Conservation (phyloP, 495 filamentous ascomycete genomes). For the Annulohypoxylon nitens region DNA sequence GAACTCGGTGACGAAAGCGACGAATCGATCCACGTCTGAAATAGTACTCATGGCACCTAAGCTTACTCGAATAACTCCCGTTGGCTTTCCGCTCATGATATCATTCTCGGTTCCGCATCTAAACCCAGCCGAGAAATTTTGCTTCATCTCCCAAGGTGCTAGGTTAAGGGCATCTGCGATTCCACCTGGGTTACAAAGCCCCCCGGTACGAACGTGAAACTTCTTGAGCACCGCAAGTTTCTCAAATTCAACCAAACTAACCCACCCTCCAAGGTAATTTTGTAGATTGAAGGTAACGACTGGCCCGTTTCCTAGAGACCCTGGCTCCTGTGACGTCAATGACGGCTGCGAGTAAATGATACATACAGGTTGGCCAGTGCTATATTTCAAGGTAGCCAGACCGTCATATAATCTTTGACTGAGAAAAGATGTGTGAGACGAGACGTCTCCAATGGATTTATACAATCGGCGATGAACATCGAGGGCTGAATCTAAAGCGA, state of each 20-base stretch:
- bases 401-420: constrained; percentile 68
- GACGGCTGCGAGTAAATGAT: constrained; percentile 68
- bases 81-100: constrained; percentile 84
- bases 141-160: constrained; percentile 80
- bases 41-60: constrained; percentile 89
- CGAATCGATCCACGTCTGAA: constrained; percentile 77
- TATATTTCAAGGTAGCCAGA: constrained; percentile 71
- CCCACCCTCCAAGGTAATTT: constrained; percentile 75
- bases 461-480: constrained; percentile 76
- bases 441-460: constrained; percentile 75
- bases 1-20: constrained; percentile 81
- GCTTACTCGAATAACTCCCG: constrained; percentile 86
- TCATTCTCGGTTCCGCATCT: constrained; percentile 85
- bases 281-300: constrained; percentile 86
- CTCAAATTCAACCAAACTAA: constrained; percentile 86
- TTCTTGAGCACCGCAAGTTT: constrained; percentile 81
- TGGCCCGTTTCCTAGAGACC: constrained; percentile 68
- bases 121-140: constrained; percentile 83
- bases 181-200: constrained; percentile 92
- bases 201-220: constrained; percentile 86
- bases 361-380: constrained; percentile 76
- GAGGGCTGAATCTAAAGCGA: constrained; percentile 82
- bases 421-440: constrained; percentile 81
- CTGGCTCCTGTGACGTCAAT: constrained; percentile 40
- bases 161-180: constrained; percentile 76